These are phyloP conservation scores for Hordeum marinum DNA, from an alignment of 176 grass and related monocot species.

Conservation along the genomic window DNA sequence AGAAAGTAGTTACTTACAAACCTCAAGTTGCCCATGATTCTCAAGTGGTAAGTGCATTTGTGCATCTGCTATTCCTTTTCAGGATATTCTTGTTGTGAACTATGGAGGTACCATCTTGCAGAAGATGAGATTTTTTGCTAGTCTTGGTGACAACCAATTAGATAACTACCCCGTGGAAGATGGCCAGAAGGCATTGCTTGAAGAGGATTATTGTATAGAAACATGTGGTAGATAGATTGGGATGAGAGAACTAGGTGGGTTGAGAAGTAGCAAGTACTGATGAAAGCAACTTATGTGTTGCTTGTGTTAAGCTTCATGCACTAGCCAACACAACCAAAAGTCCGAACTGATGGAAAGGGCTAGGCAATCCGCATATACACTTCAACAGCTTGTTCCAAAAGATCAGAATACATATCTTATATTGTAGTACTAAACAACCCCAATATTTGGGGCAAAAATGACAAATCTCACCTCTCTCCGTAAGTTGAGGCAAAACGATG, in stretches of 20 bases:
- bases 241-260: background rate
- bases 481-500: background rate
- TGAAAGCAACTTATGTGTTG: background rate
- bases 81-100: background rate
- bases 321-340: too few species aligned
- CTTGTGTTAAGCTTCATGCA: background rate
- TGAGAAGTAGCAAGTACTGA: background rate
- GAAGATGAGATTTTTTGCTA: background rate
- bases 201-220: background rate
- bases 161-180: background rate
- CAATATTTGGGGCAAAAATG: background rate
- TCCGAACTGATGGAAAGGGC: too few species aligned
- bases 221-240: background rate
- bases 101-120: background rate
- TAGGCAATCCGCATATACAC: too few species aligned
- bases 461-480: background rate
- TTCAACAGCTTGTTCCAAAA: background rate
- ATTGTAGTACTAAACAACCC: background rate
- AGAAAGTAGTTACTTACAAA: constrained; percentile 86
- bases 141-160: background rate
- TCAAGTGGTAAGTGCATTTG: constrained; percentile 54
- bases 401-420: background rate
- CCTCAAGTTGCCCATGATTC: constrained; percentile 69
- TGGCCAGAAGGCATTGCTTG: background rate
- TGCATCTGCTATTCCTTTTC: constrained; percentile 19